phyloP scores from a whole-genome alignment of 2,329 filamentous ascomycete species.

The Cercospora beticola region DNA sequence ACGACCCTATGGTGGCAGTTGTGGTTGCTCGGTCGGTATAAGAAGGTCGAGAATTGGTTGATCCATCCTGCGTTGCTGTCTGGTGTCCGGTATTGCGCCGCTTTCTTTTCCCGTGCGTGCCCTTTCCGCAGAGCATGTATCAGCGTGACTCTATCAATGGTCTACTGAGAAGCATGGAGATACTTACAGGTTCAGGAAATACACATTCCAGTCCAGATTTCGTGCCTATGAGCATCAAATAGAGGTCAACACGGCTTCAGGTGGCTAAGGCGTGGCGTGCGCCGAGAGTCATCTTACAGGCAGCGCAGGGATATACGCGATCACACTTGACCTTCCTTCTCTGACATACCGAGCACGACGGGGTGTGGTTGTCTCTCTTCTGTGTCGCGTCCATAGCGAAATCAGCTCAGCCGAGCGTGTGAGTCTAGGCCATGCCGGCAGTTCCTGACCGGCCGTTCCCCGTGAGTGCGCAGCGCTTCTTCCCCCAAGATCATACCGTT shows the following conservation, averaged over 20 bases:
- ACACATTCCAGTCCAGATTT: slow-evolving; percentile 32
- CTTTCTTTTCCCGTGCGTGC: slow-evolving; percentile 25
- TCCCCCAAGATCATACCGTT: neutral
- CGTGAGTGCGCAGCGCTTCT: slow-evolving; percentile 2
- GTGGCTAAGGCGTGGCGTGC: neutral
- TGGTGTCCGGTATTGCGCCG: slow-evolving; percentile 20
- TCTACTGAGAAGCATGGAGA: neutral
- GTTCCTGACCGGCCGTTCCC: neutral
- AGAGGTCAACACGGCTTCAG: neutral
- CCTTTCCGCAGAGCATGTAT: slow-evolving; percentile 6
- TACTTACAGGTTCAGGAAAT: slow-evolving; percentile 7
- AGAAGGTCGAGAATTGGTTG: neutral
- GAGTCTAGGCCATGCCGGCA: slow-evolving; percentile 6
- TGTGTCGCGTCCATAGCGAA: slow-evolving; percentile 6
- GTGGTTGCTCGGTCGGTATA: slow-evolving; percentile 14
- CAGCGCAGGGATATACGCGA: slow-evolving; percentile 20
- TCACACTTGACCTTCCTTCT: slow-evolving; percentile 32
- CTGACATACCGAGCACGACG: slow-evolving; percentile 31
- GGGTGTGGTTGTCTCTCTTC: slow-evolving; percentile 32
- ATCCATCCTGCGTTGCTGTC: slow-evolving; percentile 1
- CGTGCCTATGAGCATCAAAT: neutral
- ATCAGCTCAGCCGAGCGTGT: slow-evolving; percentile 1
- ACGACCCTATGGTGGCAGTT: slow-evolving; percentile 9
- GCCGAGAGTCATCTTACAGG: slow-evolving; percentile 3
- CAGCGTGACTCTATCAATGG: slow-evolving; percentile 4